A percentile compares a stretch with the other conserved stretches of the same genome.
phyloP scores from a whole-genome alignment of 768 basidiomycete genomes.

The Phylloporus sp. region DNA sequence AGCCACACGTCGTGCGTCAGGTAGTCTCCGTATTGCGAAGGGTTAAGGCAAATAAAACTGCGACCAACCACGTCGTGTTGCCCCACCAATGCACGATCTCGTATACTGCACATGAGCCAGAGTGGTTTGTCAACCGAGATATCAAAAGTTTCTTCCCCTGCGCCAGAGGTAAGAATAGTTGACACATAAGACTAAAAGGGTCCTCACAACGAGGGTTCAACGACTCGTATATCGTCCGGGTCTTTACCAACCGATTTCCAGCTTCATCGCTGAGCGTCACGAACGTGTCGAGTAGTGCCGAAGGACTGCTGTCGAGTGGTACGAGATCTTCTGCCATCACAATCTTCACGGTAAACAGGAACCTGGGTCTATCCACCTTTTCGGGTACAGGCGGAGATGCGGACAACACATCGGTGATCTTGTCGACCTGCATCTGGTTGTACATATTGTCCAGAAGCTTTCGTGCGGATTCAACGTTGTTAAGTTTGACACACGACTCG shows the following conservation, averaged over 20 bases:
- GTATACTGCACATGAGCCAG: slow-evolving; percentile 95
- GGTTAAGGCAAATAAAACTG: slow-evolving; percentile 89
- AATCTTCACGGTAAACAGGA: slow-evolving; percentile 92
- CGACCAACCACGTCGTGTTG: slow-evolving; percentile 93
- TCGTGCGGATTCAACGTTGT: slow-evolving; percentile 92
- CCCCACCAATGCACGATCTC: slow-evolving; percentile 85
- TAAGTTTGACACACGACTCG: slow-evolving; percentile 94
- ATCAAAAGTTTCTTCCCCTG: slow-evolving; percentile 98
- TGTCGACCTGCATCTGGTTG: slow-evolving; percentile 85
- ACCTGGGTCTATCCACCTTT: slow-evolving; percentile 63
- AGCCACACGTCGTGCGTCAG: slow-evolving; percentile 90
- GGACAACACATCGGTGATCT: slow-evolving; percentile 62
- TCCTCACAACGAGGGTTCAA: slow-evolving; percentile 83
- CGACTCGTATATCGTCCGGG: slow-evolving; percentile 91
- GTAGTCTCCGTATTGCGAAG: slow-evolving; percentile 82
- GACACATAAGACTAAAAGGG: not conserved
- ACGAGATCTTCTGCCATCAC: slow-evolving; percentile 88
- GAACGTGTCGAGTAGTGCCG: slow-evolving; percentile 85
- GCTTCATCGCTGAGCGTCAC: slow-evolving; percentile 92
- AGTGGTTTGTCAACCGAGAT: slow-evolving; percentile 89
- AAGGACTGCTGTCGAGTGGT: slow-evolving; percentile 68
- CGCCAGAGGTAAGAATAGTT: slow-evolving; percentile 6
- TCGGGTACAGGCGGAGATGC: slow-evolving; percentile 65
- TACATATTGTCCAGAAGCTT: slow-evolving; percentile 93
- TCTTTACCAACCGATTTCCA: slow-evolving; percentile 88